phyloP scores from a whole-genome alignment of 176 grass and related monocot genomes.

The Chrysopogon serrulatus region DNA sequence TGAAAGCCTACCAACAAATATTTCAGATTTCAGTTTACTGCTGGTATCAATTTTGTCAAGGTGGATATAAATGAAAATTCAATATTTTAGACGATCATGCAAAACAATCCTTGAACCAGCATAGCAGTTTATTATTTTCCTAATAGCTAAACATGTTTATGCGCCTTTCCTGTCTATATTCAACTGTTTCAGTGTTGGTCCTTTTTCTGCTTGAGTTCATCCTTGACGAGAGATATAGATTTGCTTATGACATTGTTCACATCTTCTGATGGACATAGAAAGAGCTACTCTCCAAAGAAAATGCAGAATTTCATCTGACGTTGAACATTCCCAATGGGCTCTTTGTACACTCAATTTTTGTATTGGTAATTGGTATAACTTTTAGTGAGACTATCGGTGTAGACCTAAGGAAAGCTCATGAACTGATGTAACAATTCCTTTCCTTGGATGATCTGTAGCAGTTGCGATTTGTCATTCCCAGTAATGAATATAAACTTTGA shows the following conservation, averaged over 20 bases:
- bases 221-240: conserved; percentile 77
- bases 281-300: background rate
- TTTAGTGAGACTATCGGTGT: background rate
- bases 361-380: background rate
- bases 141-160: background rate
- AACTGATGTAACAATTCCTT: background rate
- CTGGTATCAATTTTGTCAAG: background rate
- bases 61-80: background rate
- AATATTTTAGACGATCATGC: background rate
- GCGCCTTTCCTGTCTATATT: background rate
- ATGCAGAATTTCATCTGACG: background rate
- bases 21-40: background rate
- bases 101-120: background rate
- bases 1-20: background rate
- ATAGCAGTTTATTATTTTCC: background rate
- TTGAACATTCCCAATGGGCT: background rate
- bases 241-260: conserved; percentile 89
- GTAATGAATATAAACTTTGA: no score
- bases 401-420: background rate
- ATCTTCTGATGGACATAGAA: conserved; percentile 58
- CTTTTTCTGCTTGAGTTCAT: conserved; percentile 14
- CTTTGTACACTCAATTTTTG: conserved; percentile 6
- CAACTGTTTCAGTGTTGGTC: background rate
- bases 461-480: background rate
- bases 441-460: background rate